Evolutionary conservation across 768 basidiomycete genomes (phyloP), one percentile per base, ranked within the genome.

Genomic region (Lepiota subincarnata): DNA sequence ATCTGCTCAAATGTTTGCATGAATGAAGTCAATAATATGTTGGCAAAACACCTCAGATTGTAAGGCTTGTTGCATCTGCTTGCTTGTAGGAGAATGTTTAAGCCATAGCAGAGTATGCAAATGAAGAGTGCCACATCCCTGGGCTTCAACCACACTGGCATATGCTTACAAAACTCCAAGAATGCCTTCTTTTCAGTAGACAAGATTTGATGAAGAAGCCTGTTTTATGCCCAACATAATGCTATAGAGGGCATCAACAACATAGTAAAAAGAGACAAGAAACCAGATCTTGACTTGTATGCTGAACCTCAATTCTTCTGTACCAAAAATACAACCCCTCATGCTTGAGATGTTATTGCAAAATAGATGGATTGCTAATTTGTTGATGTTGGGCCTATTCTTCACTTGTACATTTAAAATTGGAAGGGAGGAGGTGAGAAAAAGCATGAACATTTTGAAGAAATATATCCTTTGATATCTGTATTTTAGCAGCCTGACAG

Each of bases 61-160:
- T 3, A 77, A 51, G 11, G 53, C 49, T 6, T 39, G 42, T 10
- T 49, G 45, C 59, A 70, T 65, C 2, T 61, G 55, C 0, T 48
- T 14, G 0, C 64, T 16, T 0, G 57, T 57, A 2, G 73, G 74
- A 0, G 66, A 59, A 18, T 67, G 58, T 11, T 59, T 22, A 1
- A 75, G 46, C 73, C 72, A 78, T 0, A 77, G 4, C 1, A 78
- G 51, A 13, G 73, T 62, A 54, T 76, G 75, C 0, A 71, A 49
- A 57, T 75, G 77, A 2, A 79, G 61, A 0, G 66, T 71, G 0
- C 75, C 75, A 1, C 70, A 57, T 0, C 71, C 73, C 58, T 79
- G 78, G 0, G 70, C 62, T 55, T 79, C 74, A 0, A 77, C 68
- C 0, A 68, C 62, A 0, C 70, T 73, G n/a, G 73, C 57, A 51